Base-by-base conservation (phyloP, 2,329 filamentous ascomycete genomes). In the Nectriaceae sp. region DNA sequence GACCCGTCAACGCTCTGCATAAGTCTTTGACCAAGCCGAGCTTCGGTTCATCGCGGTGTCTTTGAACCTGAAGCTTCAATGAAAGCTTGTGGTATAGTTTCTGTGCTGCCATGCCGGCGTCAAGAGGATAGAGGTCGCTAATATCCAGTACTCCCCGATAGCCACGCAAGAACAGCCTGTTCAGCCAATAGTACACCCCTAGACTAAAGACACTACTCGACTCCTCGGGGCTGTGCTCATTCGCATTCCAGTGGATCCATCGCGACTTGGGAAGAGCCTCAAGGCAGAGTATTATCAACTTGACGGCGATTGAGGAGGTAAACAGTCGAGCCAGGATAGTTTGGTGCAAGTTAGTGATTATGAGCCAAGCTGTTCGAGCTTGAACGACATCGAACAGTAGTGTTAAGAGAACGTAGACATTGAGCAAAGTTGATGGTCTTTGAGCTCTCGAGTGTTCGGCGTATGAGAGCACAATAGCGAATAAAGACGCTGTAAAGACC, bases 351-450 rank as follows among this genome's bases (percentile, higher is more conserved):
- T 39, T 56, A 8, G 38, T 26, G 41, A 56, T 57, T 38, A 61
- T 50, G 24, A 78, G 62, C 66, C 72, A 78, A 3, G 73, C 50
- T 0, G 75, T 78, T 8, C 77, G 65, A 0, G 64, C 61, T 48
- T 73, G 72, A 0, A 68, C 67, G 3, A 69, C 56, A 31, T 80
- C 77, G 20, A 78, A 65, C 2, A 79, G 55, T 0, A 75, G 53
- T 2, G 72, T 73, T 3, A 77, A 31, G 10, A 71, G 52, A 3
- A 79, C 50, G 42, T 73, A 79, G 11, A 58, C 50, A 15, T 59
- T 69, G 11, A 80, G 57, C 3, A 79, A 44, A 0, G 71, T 60
- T 0, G 76, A 79, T 0, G 76, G 75, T 1, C 72, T 63, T 0
- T 62, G 63, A 2, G 70, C 63, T 13, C 54, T 70, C 42, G 55